Evolutionary conservation across 2,329 filamentous ascomycete species (phyloP).

Genomic region (Colletotrichum higginsianum): DNA sequence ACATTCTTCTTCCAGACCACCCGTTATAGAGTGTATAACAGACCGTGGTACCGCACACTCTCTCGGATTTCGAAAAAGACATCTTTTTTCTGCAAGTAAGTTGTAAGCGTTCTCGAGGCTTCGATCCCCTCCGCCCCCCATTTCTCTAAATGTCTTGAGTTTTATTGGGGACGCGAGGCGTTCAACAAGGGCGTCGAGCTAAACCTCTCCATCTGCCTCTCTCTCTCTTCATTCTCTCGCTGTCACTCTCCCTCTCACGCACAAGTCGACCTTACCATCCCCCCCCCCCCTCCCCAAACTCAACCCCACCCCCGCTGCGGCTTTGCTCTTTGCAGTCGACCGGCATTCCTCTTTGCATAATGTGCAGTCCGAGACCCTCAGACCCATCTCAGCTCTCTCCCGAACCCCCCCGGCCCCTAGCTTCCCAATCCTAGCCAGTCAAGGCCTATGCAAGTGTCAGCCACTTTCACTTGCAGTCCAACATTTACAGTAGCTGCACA

Average conservation of each 20-base stretch:
- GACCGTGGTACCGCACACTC: neutral
- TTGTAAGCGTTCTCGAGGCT: neutral
- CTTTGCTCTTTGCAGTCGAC: constrained; percentile 30
- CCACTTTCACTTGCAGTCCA: constrained; percentile 1
- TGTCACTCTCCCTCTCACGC: too few relatives aligned
- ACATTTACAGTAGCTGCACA: neutral
- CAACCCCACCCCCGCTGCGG: constrained; percentile 33
- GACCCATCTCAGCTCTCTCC: neutral
- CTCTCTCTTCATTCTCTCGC: neutral
- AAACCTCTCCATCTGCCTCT: neutral
- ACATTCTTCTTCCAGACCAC: neutral
- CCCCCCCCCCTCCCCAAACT: neutral
- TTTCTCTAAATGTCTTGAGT: constrained; percentile 35
- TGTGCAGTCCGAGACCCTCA: constrained; percentile 17
- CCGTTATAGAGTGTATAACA: constrained; percentile 2
- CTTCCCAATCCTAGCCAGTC: neutral
- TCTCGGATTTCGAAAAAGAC: constrained; percentile 7
- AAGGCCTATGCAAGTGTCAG: neutral
- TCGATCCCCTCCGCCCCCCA: neutral
- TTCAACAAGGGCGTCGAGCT: constrained; percentile 39
- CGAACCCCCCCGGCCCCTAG: neutral
- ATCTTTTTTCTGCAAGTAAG: constrained; percentile 17
- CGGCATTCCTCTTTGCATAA: constrained; percentile 19
- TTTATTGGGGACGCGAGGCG: constrained; percentile 40
- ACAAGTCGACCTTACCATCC: neutral